phyloP scores from a whole-genome alignment of 768 basidiomycete species.

The Trametes cingulata region DNA sequence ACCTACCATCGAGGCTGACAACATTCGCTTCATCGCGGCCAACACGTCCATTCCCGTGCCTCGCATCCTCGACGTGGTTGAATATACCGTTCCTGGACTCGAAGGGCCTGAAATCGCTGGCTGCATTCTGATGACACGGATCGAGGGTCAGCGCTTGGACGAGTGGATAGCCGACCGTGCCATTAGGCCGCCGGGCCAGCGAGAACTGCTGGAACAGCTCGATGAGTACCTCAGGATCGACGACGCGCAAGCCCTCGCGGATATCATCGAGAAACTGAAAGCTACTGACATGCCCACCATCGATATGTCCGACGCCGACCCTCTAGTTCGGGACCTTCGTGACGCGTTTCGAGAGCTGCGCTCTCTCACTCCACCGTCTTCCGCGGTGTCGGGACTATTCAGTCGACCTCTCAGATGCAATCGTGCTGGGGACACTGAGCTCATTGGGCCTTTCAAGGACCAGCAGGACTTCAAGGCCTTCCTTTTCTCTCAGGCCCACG shows the following conservation, averaged over 20 bases:
- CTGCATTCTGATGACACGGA: constrained; percentile 15
- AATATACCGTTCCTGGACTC: neutral
- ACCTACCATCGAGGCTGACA: constrained; percentile 5
- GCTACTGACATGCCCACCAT: neutral
- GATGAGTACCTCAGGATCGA: neutral
- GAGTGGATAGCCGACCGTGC: neutral
- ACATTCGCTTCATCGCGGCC: constrained; percentile 17
- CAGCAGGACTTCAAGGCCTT: constrained; percentile 1
- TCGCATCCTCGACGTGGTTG: constrained; percentile 9
- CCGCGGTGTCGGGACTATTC: neutral
- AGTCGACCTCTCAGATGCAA: neutral
- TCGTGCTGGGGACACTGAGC: neutral
- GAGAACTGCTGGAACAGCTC: neutral
- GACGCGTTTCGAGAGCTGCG: constrained; percentile 5
- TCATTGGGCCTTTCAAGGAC: neutral
- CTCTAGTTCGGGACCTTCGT: neutral
- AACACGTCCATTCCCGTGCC: constrained; percentile 27
- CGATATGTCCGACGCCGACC: constrained; percentile 1
- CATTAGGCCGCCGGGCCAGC: neutral
- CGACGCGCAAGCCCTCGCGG: neutral
- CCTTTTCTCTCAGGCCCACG: neutral
- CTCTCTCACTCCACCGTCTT: neutral
- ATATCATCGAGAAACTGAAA: neutral
- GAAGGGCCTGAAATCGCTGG: neutral
- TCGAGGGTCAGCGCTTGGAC: constrained; percentile 7